These are phyloP conservation scores for Phytophthora idaei DNA, from an alignment of 352 stramenopile genomes.

Conservation along the genomic window DNA sequence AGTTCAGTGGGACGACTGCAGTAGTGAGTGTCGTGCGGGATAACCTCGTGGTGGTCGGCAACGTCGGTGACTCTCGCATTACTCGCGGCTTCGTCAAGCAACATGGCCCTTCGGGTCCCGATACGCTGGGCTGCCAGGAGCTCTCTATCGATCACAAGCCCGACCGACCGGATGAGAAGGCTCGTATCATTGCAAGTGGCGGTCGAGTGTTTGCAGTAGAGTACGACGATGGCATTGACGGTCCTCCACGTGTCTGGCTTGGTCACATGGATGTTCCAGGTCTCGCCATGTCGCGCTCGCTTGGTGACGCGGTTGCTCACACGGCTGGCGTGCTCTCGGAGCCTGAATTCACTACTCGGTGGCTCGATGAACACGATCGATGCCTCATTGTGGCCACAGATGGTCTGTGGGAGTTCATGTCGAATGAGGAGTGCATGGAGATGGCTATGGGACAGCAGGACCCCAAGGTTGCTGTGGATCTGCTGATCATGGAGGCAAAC, in stretches of 20 bases:
- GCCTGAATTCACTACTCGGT: constrained; percentile 93
- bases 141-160: constrained; percentile 99
- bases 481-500: constrained; percentile 95
- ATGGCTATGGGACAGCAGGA: constrained; percentile 80
- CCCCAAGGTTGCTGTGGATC: constrained; percentile 88
- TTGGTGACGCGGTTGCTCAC: constrained; percentile 97
- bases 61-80: constrained; percentile 97
- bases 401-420: constrained; percentile 99
- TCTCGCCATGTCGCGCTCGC: constrained; percentile 97
- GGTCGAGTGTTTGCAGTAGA: constrained; percentile 98
- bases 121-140: constrained; percentile 54
- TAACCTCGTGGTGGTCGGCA: constrained; percentile 92
- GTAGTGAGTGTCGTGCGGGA: constrained; percentile 78
- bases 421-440: constrained; percentile 94
- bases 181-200: constrained; percentile 93
- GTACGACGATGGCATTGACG: constrained; percentile 99
- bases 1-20: constrained; percentile 91
- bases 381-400: constrained; percentile 98
- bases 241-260: constrained; percentile 97
- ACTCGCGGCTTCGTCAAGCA: constrained; percentile 81
- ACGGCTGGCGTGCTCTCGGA: constrained; percentile 94
- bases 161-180: constrained; percentile 95
- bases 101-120: constrained; percentile 23
- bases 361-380: constrained; percentile 84
- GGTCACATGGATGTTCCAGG: constrained; percentile 98